Evolutionary conservation across 2,329 filamentous ascomycete genomes (phyloP).

Genomic region (Fusarium anguioides): DNA sequence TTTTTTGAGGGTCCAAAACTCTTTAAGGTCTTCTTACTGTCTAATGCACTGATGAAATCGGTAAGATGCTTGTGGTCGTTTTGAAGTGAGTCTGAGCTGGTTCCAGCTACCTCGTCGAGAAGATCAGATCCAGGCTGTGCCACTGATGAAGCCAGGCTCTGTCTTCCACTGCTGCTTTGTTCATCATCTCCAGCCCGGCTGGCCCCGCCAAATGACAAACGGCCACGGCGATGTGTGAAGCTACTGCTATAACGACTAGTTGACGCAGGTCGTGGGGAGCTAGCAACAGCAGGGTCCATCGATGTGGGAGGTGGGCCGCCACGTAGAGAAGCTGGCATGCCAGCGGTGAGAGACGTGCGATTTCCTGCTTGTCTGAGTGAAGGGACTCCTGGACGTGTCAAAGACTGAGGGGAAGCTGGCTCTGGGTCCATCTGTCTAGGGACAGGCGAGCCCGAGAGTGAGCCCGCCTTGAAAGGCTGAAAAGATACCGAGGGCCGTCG

Average conservation of each 20-base stretch:
- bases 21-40: slow-evolving; percentile 86
- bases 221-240: slow-evolving; percentile 85
- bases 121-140: slow-evolving; percentile 82
- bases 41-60: slow-evolving; percentile 89
- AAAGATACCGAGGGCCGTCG: slow-evolving; percentile 89
- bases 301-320: slow-evolving; percentile 67
- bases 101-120: slow-evolving; percentile 74
- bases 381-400: slow-evolving; percentile 59
- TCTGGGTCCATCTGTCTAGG: slow-evolving; percentile 62
- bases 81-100: slow-evolving; percentile 74
- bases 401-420: slow-evolving; percentile 67
- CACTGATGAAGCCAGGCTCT: slow-evolving; percentile 76
- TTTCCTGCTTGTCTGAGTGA: slow-evolving; percentile 69
- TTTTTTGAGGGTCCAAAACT: slow-evolving; percentile 78
- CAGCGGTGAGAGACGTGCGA: slow-evolving; percentile 77
- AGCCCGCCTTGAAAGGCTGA: slow-evolving; percentile 95
- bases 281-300: slow-evolving; percentile 73
- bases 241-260: slow-evolving; percentile 93
- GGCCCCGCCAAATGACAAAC: slow-evolving; percentile 79
- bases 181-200: slow-evolving; percentile 77
- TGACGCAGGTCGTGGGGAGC: slow-evolving; percentile 81
- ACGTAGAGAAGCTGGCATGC: slow-evolving; percentile 78
- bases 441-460: slow-evolving; percentile 88
- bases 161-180: slow-evolving; percentile 82
- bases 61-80: slow-evolving; percentile 93